phyloP scores from a whole-genome alignment of 1,284 basidiomycete species.

The Rhodotorula sp. region DNA sequence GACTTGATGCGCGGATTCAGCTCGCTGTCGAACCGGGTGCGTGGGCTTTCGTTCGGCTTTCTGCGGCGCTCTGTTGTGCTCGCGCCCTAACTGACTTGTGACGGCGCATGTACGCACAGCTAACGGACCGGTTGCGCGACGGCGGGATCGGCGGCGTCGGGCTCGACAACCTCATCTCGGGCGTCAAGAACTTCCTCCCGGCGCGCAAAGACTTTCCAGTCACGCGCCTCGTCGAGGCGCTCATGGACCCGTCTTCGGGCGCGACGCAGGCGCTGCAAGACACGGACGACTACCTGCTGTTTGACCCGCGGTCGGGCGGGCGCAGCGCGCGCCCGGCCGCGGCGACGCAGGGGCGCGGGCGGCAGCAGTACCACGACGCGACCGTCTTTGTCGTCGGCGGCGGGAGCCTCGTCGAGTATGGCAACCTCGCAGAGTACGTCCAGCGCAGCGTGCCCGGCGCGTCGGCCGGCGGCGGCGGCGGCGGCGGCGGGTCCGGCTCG shows the following conservation, averaged over 20 bases:
- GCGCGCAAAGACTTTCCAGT: conserved; percentile 91
- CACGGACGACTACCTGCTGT: conserved; percentile 92
- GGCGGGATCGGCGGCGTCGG: conserved; percentile 66
- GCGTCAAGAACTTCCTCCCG: conserved; percentile 97
- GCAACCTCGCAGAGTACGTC: conserved; percentile 92
- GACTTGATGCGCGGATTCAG: conserved; percentile 91
- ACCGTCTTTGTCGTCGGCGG: conserved; percentile 96
- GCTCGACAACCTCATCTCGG: conserved; percentile 91
- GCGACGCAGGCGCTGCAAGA: conserved; percentile 90
- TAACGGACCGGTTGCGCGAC: conserved; percentile 90
- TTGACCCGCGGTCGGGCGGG: conserved; percentile 75
- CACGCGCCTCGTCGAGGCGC: conserved; percentile 87
- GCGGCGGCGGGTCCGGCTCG: not conserved
- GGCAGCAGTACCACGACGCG: conserved; percentile 84
- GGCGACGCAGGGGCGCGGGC: conserved; percentile 54
- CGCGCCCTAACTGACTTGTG: not conserved
- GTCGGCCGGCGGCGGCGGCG: not conserved
- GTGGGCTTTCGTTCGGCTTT: conserved; percentile 44
- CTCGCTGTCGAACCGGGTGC: conserved; percentile 81
- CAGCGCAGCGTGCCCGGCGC: conserved; percentile 7
- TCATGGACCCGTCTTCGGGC: conserved; percentile 93
- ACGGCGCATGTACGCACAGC: conserved; percentile 54
- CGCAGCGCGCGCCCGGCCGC: conserved; percentile 43
- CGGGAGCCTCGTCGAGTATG: conserved; percentile 95
- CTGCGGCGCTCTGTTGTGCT: not conserved